Evolutionary conservation across 441 rosid genomes (phyloP), one percentile per base, ranked within the genome.

Genomic region (Pelargonium myrrhifolium): DNA sequence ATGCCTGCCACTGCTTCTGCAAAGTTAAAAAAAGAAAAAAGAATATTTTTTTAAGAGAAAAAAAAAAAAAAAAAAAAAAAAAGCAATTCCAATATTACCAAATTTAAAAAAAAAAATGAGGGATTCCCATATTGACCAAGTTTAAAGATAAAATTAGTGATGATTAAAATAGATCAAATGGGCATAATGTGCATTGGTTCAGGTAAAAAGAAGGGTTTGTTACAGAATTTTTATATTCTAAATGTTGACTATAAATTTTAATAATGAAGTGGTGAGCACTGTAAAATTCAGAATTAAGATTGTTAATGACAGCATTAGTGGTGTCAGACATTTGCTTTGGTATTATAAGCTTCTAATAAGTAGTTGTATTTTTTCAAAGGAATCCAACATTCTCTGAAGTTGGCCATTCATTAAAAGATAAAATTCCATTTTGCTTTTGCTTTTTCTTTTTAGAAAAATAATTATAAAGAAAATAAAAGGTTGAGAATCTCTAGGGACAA

Each of bases 401-500:
- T 74, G 81, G 78, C 80, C 85, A 81, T 74, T 18, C 71, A 77
- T 71, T 59, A 76, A 77, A 76, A 78, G 71, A 79, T 73, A 68
- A 71, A 69, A 72, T 53, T 42, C 20, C 40, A 20, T 64, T 26
- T 67, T 42, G 62, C 62, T 22, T 58, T 58, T 42, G 11, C 14
- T 11, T 42, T 22, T 22, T 14, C 24, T 58, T 9, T 9, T 2
- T 5, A 58, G 7, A 22, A 22, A 56, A 4, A 58, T 9, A 58
- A 58, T 58, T 18, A 22, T 22, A 4, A 58, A 21, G 21, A 58
- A 72, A 15, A 64, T 59, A 64, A 78, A 71, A 65, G 15, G 68
- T 69, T 70, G 78, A 72, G 85, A 74, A 82, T 82, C 86, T 79
- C 85, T 80, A 86, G 83, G 76, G 70, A 62, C 31, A 12, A 62